A percentile compares a stretch with the other conserved stretches of the same genome.
Conservation (phyloP, 2,329 filamentous ascomycete genomes). For the Chlorencoelia australis region DNA sequence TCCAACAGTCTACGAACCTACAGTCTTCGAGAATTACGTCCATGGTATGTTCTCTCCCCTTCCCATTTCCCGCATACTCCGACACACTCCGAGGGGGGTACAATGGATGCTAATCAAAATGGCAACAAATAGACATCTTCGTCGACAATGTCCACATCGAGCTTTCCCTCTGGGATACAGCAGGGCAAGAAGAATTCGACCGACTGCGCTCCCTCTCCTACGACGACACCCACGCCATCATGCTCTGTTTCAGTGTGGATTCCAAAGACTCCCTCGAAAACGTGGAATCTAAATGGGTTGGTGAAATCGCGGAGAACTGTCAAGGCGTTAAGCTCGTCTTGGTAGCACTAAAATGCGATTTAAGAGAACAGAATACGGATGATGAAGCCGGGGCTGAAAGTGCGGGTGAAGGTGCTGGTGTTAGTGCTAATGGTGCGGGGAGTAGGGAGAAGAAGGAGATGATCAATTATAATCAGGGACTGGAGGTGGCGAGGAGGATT, state of each 20-base stretch:
- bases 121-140: constrained; percentile 68
- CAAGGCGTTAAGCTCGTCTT: constrained; percentile 90
- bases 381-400: constrained; percentile 39
- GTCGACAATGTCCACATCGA: constrained; percentile 97
- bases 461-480: constrained; percentile 84
- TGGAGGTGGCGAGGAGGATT: constrained; percentile 85
- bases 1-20: constrained; percentile 95
- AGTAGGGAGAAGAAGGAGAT: constrained; percentile 54
- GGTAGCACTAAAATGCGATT: constrained; percentile 92
- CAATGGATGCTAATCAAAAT: not conserved
- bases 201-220: constrained; percentile 90
- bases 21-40: constrained; percentile 98
- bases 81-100: not conserved
- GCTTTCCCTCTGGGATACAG: constrained; percentile 95
- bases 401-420: constrained; percentile 34
- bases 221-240: constrained; percentile 93
- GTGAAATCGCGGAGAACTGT: constrained; percentile 96
- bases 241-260: constrained; percentile 98
- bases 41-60: constrained; percentile 53
- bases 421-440: no score
- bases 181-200: constrained; percentile 98
- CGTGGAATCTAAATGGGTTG: constrained; percentile 97
- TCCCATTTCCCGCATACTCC: no score
- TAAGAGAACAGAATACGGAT: constrained; percentile 64
- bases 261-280: constrained; percentile 95